phyloP scores from a whole-genome alignment of 2,329 filamentous ascomycete species.

The Pestalotiopsis sp. region DNA sequence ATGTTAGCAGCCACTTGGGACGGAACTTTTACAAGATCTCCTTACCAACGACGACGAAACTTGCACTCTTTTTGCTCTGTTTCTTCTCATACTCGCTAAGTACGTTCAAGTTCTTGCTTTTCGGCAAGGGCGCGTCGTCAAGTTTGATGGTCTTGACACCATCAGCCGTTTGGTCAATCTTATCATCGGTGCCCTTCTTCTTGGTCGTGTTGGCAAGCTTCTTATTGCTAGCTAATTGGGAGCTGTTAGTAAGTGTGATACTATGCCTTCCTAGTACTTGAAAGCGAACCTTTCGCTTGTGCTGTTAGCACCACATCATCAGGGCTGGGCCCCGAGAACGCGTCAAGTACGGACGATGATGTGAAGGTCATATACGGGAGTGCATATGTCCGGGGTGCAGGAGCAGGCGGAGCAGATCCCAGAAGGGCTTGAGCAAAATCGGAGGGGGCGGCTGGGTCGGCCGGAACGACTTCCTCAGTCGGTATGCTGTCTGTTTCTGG shows the following conservation, averaged over 20 bases:
- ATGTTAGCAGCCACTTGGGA: not conserved
- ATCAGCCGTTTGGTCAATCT: slow-evolving; percentile 34
- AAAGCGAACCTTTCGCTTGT: slow-evolving; percentile 84
- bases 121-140: slow-evolving; percentile 58
- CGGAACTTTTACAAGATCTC: not conserved
- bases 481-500: not conserved
- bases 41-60: slow-evolving; percentile 90
- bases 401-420: slow-evolving; percentile 36
- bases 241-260: slow-evolving; percentile 50
- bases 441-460: slow-evolving; percentile 44
- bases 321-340: slow-evolving; percentile 85
- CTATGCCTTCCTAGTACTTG: slow-evolving; percentile 48
- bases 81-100: slow-evolving; percentile 77
- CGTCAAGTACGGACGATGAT: slow-evolving; percentile 51
- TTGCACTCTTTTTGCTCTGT: slow-evolving; percentile 77
- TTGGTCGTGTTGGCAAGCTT: slow-evolving; percentile 40
- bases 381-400: slow-evolving; percentile 33
- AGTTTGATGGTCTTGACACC: slow-evolving; percentile 45
- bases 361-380: slow-evolving; percentile 55
- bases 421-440: slow-evolving; percentile 59
- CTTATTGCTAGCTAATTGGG: slow-evolving; percentile 53
- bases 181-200: slow-evolving; percentile 38
- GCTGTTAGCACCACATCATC: slow-evolving; percentile 88
- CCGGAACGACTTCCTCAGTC: not conserved
- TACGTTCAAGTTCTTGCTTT: slow-evolving; percentile 83